Conservation (phyloP, 2,329 filamentous ascomycete genomes). For the Emmonsiellopsis sp. region DNA sequence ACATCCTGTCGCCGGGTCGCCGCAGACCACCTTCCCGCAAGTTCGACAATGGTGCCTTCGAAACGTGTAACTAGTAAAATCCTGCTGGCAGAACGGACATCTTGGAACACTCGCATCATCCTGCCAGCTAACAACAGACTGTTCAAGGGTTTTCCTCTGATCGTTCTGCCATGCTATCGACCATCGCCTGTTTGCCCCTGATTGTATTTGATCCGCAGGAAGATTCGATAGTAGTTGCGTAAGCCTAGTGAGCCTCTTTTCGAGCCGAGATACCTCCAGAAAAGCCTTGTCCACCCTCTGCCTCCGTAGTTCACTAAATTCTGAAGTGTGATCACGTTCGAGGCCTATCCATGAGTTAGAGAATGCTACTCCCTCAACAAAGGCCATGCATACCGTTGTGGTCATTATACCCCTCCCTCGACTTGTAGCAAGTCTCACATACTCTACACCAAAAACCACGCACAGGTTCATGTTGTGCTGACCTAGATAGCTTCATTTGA, state of each 20-base stretch:
- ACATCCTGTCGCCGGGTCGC: constrained; percentile 73
- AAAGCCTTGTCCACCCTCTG: constrained; percentile 75
- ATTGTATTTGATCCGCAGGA: constrained; percentile 54
- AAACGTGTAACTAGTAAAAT: constrained; percentile 89
- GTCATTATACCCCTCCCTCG: constrained; percentile 89
- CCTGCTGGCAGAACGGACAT: constrained; percentile 93
- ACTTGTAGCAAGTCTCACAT: constrained; percentile 99
- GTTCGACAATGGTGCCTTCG: constrained; percentile 88
- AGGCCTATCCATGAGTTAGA: constrained; percentile 38
- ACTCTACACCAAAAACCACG: constrained; percentile 88
- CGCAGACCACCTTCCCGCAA: constrained; percentile 88
- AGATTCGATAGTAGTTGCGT: constrained; percentile 73
- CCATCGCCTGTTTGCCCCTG: constrained; percentile 38
- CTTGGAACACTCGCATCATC: constrained; percentile 70
- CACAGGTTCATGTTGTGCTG: constrained; percentile 80
- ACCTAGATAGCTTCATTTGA: constrained; percentile 91
- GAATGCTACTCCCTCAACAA: neutral
- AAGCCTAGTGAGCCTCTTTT: constrained; percentile 84
- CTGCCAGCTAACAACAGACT: constrained; percentile 90
- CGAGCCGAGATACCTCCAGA: constrained; percentile 77
- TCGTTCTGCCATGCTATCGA: constrained; percentile 60
- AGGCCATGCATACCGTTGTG: constrained; percentile 45
- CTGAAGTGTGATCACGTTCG: constrained; percentile 60
- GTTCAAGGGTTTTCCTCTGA: constrained; percentile 71
- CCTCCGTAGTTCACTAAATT: constrained; percentile 61